Conservation (phyloP, 345 rosid genomes). For the Hibiscus tridactylites region DNA sequence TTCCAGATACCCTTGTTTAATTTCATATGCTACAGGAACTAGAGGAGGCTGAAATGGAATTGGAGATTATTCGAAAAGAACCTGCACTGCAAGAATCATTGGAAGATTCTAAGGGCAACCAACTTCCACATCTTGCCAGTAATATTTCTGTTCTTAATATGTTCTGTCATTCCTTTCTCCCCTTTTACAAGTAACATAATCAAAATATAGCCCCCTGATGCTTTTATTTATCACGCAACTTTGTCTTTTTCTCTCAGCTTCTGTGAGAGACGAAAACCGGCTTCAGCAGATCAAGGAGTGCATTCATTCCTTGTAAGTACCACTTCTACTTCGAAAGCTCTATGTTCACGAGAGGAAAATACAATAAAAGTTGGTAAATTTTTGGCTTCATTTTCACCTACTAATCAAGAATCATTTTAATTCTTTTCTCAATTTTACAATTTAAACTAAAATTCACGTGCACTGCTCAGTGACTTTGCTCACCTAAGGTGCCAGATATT, state of each 20-base stretch:
- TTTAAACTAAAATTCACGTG: neutral
- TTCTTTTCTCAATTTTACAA: neutral
- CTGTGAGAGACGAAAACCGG: conserved; percentile 35
- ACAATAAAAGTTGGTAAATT: neutral
- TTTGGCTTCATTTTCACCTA: neutral
- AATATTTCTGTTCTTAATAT: conserved; percentile 8
- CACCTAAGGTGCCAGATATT: neutral
- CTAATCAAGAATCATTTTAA: neutral
- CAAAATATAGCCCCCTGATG: neutral
- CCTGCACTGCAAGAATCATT: conserved; percentile 23
- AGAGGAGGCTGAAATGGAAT: conserved; percentile 70
- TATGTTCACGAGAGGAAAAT: neutral
- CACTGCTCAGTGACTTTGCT: neutral
- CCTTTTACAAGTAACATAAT: neutral
- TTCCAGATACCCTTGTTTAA: conserved; percentile 1
- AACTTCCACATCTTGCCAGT: conserved; percentile 28
- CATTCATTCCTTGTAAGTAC: conserved; percentile 50
- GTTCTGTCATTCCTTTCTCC: neutral
- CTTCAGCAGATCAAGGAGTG: conserved; percentile 65
- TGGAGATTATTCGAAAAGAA: conserved; percentile 51
- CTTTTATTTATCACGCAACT: neutral
- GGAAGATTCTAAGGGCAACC: conserved; percentile 23
- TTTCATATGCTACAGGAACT: conserved; percentile 38
- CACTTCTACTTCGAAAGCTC: neutral
- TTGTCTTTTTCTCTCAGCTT: conserved; percentile 29